These are phyloP conservation scores for Murraya paniculata DNA, from an alignment of 345 rosid genomes.

Conservation along the genomic window DNA sequence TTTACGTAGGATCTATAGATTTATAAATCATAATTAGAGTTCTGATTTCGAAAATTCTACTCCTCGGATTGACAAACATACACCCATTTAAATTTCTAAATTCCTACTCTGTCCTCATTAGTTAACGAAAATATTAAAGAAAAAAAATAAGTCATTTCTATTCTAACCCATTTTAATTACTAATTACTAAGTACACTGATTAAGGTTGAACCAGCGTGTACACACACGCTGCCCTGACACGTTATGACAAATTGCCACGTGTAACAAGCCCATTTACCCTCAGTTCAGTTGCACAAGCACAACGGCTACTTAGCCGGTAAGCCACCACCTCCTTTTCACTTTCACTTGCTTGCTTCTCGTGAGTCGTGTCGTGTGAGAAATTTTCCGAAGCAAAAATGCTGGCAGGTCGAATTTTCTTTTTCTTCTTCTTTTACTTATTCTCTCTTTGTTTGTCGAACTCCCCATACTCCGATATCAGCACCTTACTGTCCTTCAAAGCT, in stretches of 20 bases:
- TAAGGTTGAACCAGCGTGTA: not conserved
- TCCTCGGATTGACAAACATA: too few relatives aligned
- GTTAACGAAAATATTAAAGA: too few relatives aligned
- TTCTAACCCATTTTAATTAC: too few relatives aligned
- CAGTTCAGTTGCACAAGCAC: not conserved
- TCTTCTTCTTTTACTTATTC: slow-evolving; percentile 7
- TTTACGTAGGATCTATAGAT: too few relatives aligned
- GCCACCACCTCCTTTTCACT: not conserved
- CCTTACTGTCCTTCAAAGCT: slow-evolving; percentile 31
- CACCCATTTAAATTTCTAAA: too few relatives aligned
- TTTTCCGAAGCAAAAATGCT: not conserved
- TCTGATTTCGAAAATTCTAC: too few relatives aligned
- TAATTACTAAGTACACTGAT: too few relatives aligned
- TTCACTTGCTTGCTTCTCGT: not conserved
- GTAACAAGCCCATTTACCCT: not conserved
- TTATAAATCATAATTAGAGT: too few relatives aligned
- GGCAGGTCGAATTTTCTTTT: not conserved
- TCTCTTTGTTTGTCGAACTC: slow-evolving; percentile 4
- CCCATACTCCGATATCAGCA: slow-evolving; percentile 5
- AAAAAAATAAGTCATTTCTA: too few relatives aligned
- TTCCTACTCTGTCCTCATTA: too few relatives aligned
- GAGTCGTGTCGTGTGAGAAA: not conserved
- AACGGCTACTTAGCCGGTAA: not conserved
- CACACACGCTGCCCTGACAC: not conserved
- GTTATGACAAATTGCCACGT: not conserved